Percentiles rank a stretch among this genome's conserved stretches.
phyloP scores from a whole-genome alignment of 148 eudicot genomes.

The Vaccinium myrtillus region DNA sequence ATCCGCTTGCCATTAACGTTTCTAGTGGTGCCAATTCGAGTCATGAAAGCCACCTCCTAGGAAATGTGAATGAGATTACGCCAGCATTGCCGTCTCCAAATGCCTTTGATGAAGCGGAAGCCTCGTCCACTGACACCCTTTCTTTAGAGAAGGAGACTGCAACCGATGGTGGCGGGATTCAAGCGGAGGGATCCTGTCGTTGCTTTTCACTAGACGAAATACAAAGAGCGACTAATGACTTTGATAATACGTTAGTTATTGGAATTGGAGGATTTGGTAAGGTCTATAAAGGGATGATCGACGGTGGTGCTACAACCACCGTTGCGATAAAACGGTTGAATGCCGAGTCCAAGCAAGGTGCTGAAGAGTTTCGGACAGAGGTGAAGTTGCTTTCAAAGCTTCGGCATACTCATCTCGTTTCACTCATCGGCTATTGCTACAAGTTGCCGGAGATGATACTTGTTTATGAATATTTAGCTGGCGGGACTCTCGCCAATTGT shows the following conservation, averaged over 20 bases:
- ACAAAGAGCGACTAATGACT: neutral
- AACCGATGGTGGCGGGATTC: neutral
- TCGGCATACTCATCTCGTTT: neutral
- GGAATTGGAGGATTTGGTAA: neutral
- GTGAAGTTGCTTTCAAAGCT: neutral
- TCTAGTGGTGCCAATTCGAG: too few species aligned
- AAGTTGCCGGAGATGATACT: neutral
- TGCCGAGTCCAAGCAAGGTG: neutral
- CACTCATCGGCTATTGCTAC: neutral
- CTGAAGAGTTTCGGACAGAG: neutral
- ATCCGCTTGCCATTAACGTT: too few species aligned
- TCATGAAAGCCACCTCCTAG: too few species aligned
- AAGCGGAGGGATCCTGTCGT: neutral
- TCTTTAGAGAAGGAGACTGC: neutral
- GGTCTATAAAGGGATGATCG: neutral
- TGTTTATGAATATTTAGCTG: neutral
- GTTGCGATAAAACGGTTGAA: slow-evolving; percentile 3
- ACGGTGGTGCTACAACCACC: neutral
- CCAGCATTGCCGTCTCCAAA: too few species aligned
- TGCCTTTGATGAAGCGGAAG: neutral
- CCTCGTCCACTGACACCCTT: neutral
- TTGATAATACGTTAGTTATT: neutral
- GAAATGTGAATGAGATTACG: too few species aligned
- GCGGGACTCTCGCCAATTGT: neutral
- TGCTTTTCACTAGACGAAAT: neutral